Evolutionary conservation across 768 basidiomycete species (phyloP).

Genomic region (Cystofilobasidium capitatum): DNA sequence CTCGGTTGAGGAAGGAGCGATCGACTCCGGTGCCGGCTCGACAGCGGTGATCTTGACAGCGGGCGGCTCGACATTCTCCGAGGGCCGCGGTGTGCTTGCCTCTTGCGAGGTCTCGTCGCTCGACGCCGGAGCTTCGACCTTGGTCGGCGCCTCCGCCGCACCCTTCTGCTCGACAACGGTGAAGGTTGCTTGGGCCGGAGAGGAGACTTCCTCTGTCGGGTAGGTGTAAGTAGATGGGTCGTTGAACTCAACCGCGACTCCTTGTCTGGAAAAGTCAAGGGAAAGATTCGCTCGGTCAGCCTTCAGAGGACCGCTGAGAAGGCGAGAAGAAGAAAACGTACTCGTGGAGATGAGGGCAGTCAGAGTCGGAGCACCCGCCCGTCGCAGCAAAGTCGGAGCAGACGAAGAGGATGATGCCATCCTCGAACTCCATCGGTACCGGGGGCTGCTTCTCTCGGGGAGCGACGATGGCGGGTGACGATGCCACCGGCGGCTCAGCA

Average conservation of each 20-base stretch:
- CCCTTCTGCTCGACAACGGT: too few species aligned
- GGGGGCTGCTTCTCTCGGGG: not conserved
- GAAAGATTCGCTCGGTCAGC: not conserved
- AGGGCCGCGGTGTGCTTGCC: too few species aligned
- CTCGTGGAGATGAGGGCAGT: not conserved
- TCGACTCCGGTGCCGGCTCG: too few species aligned
- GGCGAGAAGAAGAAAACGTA: not conserved
- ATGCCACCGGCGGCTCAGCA: too few species aligned
- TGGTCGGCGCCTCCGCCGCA: too few species aligned
- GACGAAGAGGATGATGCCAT: constrained; percentile 5
- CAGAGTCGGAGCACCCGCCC: not conserved
- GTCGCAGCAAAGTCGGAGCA: not conserved
- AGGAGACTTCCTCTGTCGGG: not conserved
- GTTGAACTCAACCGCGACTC: not conserved
- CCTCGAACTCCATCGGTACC: constrained; percentile 14
- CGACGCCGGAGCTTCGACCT: too few species aligned
- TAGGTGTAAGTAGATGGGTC: not conserved
- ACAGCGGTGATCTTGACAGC: too few species aligned
- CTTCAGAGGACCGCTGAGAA: not conserved
- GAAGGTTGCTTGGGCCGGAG: not conserved
- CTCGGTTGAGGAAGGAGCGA: too few species aligned
- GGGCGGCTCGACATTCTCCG: too few species aligned
- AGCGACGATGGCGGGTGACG: too few species aligned
- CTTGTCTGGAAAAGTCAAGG: not conserved
- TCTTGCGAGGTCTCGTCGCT: too few species aligned